A percentile compares a stretch with the other conserved stretches of the same genome.
Conservation (phyloP, 2,329 filamentous ascomycete species). For the Ramichloridium luteum region DNA sequence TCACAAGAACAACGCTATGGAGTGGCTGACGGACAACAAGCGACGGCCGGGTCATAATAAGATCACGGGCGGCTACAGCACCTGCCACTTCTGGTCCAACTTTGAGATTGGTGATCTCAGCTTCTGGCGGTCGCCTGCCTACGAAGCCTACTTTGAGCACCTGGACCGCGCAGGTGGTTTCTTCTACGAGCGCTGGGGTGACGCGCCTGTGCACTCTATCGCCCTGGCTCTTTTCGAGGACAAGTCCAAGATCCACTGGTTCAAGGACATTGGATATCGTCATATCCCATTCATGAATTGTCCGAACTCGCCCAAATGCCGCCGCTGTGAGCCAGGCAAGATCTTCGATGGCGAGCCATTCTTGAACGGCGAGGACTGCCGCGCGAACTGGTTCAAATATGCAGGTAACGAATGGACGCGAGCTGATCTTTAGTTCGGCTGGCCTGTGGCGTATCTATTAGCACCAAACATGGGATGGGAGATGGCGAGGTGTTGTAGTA, state of each 20-base stretch:
- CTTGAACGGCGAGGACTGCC: conserved; percentile 82
- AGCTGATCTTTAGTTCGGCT: background rate
- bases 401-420: conserved; percentile 47
- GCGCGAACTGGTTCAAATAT: conserved; percentile 95
- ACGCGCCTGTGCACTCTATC: conserved; percentile 93
- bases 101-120: conserved; percentile 91
- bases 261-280: conserved; percentile 97
- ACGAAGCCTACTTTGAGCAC: conserved; percentile 94
- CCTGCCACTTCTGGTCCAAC: conserved; percentile 98
- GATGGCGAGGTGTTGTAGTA: too few species aligned
- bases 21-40: conserved; percentile 70
- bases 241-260: conserved; percentile 75
- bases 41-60: conserved; percentile 67
- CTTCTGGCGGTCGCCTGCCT: conserved; percentile 82
- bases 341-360: conserved; percentile 82
- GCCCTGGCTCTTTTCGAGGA: conserved; percentile 88
- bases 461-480: too few species aligned
- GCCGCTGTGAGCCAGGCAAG: conserved; percentile 70
- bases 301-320: conserved; percentile 89
- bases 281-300: conserved; percentile 99
- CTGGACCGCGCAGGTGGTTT: conserved; percentile 89
- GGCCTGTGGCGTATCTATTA: background rate
- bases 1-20: conserved; percentile 70
- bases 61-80: conserved; percentile 84
- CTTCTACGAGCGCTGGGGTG: conserved; percentile 98